Percentiles rank a stretch among this genome's conserved stretches.
phyloP scores from a whole-genome alignment of 1,284 basidiomycete genomes.

The Rhizoctonia solani region DNA sequence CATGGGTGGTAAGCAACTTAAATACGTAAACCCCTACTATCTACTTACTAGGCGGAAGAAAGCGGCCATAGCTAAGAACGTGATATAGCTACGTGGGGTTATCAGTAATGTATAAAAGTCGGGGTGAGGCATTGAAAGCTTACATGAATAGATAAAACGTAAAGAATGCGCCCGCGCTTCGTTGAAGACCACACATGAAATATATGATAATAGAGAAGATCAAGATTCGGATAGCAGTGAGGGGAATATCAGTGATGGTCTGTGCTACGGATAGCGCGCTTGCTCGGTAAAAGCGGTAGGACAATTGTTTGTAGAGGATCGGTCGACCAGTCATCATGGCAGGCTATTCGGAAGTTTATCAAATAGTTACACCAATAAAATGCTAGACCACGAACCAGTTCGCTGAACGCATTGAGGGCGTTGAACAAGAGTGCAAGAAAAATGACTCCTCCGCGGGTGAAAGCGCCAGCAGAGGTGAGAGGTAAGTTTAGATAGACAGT shows the following conservation, averaged over 20 bases:
- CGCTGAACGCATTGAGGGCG: constrained; percentile 76
- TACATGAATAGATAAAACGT: constrained; percentile 37
- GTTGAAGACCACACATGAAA: constrained; percentile 48
- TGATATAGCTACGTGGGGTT: too few relatives aligned
- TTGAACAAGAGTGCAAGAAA: constrained; percentile 66
- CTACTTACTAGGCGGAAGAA: constrained; percentile 51
- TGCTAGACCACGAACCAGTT: constrained; percentile 44
- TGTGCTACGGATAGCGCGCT: constrained; percentile 70
- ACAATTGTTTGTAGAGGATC: constrained; percentile 59
- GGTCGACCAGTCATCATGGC: constrained; percentile 76
- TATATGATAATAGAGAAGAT: constrained; percentile 53
- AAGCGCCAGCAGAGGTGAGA: constrained; percentile 74
- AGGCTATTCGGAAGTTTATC: constrained; percentile 46
- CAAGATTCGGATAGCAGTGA: constrained; percentile 51
- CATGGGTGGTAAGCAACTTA: constrained; percentile 37
- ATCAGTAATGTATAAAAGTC: too few relatives aligned
- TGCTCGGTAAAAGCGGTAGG: constrained; percentile 80
- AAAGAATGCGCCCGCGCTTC: constrained; percentile 11
- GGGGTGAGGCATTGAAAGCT: too few relatives aligned
- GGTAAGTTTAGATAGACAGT: constrained; percentile 77
- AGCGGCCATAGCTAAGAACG: constrained; percentile 48
- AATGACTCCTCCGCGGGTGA: constrained; percentile 86
- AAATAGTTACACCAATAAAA: not conserved
- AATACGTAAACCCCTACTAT: not conserved
- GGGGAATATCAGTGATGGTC: constrained; percentile 53